phyloP scores from a whole-genome alignment of 75 land plant species.

The Isoetes taiwanensis region DNA sequence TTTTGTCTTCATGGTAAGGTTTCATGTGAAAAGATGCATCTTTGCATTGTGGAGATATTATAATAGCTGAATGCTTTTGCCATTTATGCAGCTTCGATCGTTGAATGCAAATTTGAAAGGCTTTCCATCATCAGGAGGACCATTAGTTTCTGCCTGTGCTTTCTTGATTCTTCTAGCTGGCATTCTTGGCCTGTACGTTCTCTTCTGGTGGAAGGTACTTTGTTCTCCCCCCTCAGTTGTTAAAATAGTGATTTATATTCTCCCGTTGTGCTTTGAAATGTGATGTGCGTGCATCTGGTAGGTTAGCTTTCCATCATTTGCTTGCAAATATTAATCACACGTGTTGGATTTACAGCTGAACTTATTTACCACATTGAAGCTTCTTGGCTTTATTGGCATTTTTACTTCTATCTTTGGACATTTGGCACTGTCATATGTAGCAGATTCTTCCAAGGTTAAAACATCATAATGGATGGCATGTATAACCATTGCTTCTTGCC shows the following conservation, averaged over 20 bases:
- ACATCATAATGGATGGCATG: too few species aligned
- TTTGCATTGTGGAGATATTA: background rate
- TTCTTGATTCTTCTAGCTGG: constrained; percentile 73
- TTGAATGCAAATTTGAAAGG: constrained; percentile 60
- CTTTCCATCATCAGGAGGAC: constrained; percentile 55
- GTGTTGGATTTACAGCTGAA: constrained; percentile 44
- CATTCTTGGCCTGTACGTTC: constrained; percentile 52
- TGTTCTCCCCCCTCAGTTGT: background rate
- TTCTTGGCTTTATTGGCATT: constrained; percentile 46
- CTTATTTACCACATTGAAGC: constrained; percentile 72
- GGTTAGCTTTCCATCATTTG: background rate
- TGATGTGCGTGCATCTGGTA: background rate
- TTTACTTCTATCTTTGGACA: constrained; percentile 69
- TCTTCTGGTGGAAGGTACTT: constrained; percentile 90
- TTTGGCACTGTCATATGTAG: constrained; percentile 58
- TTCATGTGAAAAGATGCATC: background rate
- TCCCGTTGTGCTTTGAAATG: background rate
- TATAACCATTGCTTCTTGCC: too few species aligned
- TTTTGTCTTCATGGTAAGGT: constrained; percentile 72
- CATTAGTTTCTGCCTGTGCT: constrained; percentile 41
- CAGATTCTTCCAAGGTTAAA: constrained; percentile 42
- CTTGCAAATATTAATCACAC: background rate
- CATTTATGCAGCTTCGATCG: constrained; percentile 34
- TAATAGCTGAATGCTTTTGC: background rate
- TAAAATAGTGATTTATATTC: background rate